Evolutionary conservation across 164 flowering plant genomes (phyloP).

Genomic region (Macadamia tetraphylla): DNA sequence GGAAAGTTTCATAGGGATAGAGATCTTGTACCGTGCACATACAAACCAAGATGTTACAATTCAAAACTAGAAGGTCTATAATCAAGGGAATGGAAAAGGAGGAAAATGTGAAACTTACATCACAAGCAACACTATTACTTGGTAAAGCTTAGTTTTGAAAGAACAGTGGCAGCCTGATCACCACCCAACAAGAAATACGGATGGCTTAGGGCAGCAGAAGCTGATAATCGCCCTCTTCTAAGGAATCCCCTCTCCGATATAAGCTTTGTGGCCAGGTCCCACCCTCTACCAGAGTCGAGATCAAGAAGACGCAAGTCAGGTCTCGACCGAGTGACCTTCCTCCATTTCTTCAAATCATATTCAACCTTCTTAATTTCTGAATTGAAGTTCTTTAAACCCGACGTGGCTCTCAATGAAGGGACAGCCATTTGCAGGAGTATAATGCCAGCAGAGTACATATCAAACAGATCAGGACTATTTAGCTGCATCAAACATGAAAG

Average conservation of each 20-base stretch:
- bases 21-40: background rate
- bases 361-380: constrained; percentile 49
- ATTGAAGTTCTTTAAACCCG: constrained; percentile 86
- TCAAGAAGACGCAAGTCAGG: constrained; percentile 71
- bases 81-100: background rate
- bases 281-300: constrained; percentile 78
- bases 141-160: constrained; percentile 71
- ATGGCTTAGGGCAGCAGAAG: constrained; percentile 90
- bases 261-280: constrained; percentile 86
- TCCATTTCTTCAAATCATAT: constrained; percentile 83
- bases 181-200: constrained; percentile 94
- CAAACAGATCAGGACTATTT: constrained; percentile 95
- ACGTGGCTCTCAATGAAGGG: constrained; percentile 67
- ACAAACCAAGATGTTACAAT: background rate
- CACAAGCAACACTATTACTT: constrained; percentile 25
- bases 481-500: constrained; percentile 49
- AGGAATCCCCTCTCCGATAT: constrained; percentile 75
- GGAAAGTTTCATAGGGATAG: background rate
- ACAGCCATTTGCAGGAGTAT: constrained; percentile 92
- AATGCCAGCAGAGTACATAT: constrained; percentile 91
- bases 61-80: background rate
- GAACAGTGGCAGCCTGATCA: constrained; percentile 87
- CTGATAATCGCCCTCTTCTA: constrained; percentile 84
- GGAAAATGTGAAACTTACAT: constrained; percentile 17
- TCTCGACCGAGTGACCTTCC: constrained; percentile 61